Evolutionary conservation across 768 basidiomycete species (phyloP), one percentile per base, ranked within the genome.

Genomic region (Lactarius hengduanensis): DNA sequence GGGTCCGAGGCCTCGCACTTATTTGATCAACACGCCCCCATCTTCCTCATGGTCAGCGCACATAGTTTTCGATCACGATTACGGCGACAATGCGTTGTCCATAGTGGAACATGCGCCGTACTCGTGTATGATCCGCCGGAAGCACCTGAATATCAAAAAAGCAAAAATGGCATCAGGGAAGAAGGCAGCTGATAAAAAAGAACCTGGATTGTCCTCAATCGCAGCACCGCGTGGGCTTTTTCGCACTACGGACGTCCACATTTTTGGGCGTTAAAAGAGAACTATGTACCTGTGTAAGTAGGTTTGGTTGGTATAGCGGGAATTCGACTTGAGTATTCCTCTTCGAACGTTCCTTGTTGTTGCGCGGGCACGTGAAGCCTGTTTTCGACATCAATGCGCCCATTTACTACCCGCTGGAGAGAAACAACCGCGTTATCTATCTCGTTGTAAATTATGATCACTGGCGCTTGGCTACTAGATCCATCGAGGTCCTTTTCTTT

Each of bases 221-320:
- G 32, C 47, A 26, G 47, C n/a, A 26, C 13, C n/a, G 16, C 28
- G 16, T 18, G 26, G 28, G 15, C 22, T 22, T 1, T 61, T 50
- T 50, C 15, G 22, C 22, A 59, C 57, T 20, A 43, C 34, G n/a
- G n/a, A 28, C 34, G 59, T 50, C 58, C 58, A 53, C 22, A 53
- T 13, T 13, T 13, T 15, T 32, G 6, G 54, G 32, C 8, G 30
- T 30, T 30, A 30, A 20, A 56, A 18, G 16, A 16, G 28, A 56
- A 56, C 13, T 22, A 32, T 18, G 11, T 56, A 16, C 32, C 16
- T 15, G 28, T 32, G 16, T 9, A 20, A 6, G 16, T 56, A 16
- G 26, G 6, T 56, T 32, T 32, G 30, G 26, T 20, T 9, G 18
- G 16, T 30, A 20, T 30, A 20, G 54, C 54, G 30, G 32, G 30